Conservation (phyloP, 2,329 filamentous ascomycete genomes). For the Trichophaea hybrida region DNA sequence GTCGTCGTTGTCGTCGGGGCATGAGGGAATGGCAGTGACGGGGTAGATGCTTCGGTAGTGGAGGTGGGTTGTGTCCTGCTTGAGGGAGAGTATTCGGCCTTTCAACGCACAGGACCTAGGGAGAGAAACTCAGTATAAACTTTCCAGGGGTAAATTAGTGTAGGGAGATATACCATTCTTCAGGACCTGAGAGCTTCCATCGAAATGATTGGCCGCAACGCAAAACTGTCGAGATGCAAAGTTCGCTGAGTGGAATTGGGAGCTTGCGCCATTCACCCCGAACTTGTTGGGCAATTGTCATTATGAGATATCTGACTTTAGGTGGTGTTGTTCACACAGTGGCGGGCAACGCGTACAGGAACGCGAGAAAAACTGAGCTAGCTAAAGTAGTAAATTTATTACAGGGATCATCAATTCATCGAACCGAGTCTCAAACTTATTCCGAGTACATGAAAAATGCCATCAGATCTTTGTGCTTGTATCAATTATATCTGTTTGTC, state of each 20-base stretch:
- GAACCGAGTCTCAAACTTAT: no score
- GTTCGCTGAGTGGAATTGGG: slow-evolving; percentile 64
- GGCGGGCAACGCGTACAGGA: no score
- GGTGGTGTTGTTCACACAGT: no score
- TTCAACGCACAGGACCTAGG: slow-evolving; percentile 64
- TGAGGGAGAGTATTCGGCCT: slow-evolving; percentile 70
- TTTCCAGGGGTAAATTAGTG: slow-evolving; percentile 58
- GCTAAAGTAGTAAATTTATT: no score
- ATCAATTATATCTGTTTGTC: no score
- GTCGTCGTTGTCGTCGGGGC: slow-evolving; percentile 48
- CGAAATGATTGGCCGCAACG: slow-evolving; percentile 93
- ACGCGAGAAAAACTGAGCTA: no score
- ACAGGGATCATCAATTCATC: no score
- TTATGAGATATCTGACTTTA: no score
- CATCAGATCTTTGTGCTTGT: no score
- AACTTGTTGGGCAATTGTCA: no score
- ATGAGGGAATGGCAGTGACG: slow-evolving; percentile 28
- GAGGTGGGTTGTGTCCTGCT: slow-evolving; percentile 63
- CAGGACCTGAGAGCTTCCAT: slow-evolving; percentile 67
- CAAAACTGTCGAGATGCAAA: slow-evolving; percentile 87
- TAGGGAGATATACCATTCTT: slow-evolving; percentile 53
- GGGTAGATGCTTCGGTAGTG: slow-evolving; percentile 60
- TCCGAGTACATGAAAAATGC: no score
- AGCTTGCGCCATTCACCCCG: slow-evolving; percentile 61
- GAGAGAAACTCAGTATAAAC: not conserved